Base-by-base conservation (phyloP, 371 early-diverging fungal genomes). In the Mucor racemosus region DNA sequence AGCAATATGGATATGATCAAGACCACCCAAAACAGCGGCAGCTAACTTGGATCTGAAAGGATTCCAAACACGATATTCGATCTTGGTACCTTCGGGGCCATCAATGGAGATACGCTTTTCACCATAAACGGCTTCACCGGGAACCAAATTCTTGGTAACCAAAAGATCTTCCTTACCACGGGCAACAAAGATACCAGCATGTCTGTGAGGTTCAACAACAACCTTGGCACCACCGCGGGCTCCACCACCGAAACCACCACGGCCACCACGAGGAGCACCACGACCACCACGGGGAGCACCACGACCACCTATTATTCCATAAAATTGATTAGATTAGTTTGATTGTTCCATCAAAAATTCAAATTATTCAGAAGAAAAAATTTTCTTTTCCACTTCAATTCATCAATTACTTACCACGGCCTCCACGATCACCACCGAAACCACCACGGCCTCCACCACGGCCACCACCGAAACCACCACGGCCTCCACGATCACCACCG, bases 11-110 rank as follows among this genome's bases (percentile, higher is more conserved):
- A 99, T 92, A 82, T 98, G 85, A 78, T 99, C 99, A 60, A 99
- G 84, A 87, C 99, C 99, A 81, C 99, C 98, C n/a, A 99, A 88
- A 64, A 99, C 94, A 80, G 99, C 99, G 70, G 99, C 99, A 64
- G 99, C 99, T 42, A 99, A 81, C 93, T 99, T 99, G 75, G 97
- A 97, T 83, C 99, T 93, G 94, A 99, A 99, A 65, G 98, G 99
- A 87, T 99, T 99, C 99, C 99, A 99, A 59, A 99, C 97, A 75
- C 99, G 91, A 87, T 99, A 99, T 88, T 99, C 99, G 55, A 93
- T 91, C 89, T 99, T 99, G 78, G 94, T 90, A 53, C 97, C 95
- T 59, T 99, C 99, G 60, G 91, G 84, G 65, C 94, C 95, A 72
- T 96, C 97, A 36, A 98, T 95, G 33, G 94, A 88, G 74, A 99